phyloP scores from a whole-genome alignment of 768 basidiomycete species.

The Hypsizygus marmoreus region DNA sequence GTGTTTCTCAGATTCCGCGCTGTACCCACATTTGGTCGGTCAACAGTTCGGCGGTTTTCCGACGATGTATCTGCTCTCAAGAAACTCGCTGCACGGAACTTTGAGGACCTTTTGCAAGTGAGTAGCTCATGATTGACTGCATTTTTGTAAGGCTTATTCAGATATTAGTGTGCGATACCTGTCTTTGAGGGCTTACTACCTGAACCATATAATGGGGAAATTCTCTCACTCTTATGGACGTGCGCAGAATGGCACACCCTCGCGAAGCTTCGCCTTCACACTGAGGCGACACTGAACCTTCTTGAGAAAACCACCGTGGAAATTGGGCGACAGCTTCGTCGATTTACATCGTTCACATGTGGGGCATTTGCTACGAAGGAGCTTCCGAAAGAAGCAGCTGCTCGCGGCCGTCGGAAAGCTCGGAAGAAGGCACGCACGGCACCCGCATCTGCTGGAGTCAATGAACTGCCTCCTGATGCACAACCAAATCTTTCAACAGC shows the following conservation, averaged over 20 bases:
- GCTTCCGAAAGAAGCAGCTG: constrained; percentile 9
- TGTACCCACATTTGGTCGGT: constrained; percentile 15
- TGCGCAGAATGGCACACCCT: constrained; percentile 32
- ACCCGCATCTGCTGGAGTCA: background rate
- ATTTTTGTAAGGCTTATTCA: background rate
- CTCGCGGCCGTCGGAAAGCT: constrained; percentile 2
- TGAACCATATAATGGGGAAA: constrained; percentile 14
- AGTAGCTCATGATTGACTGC: background rate
- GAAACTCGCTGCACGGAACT: constrained; percentile 27
- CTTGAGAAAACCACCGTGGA: constrained; percentile 3
- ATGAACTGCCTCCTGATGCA: too few relatives aligned
- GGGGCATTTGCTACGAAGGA: constrained; percentile 9
- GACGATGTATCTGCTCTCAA: constrained; percentile 23
- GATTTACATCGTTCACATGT: constrained; percentile 7
- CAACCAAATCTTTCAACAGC: too few relatives aligned
- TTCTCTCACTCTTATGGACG: constrained; percentile 26
- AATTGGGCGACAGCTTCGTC: constrained; percentile 7
- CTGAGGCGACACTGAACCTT: constrained; percentile 2
- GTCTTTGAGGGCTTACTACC: constrained; percentile 10
- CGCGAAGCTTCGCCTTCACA: constrained; percentile 21
- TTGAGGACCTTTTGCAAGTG: constrained; percentile 33
- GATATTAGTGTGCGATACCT: constrained; percentile 8
- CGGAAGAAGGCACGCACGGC: background rate
- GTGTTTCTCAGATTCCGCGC: background rate
- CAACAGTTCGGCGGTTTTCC: constrained; percentile 23